Evolutionary conservation across 768 basidiomycete species (phyloP).

Genomic region (Rhodotorula taiwanensis): DNA sequence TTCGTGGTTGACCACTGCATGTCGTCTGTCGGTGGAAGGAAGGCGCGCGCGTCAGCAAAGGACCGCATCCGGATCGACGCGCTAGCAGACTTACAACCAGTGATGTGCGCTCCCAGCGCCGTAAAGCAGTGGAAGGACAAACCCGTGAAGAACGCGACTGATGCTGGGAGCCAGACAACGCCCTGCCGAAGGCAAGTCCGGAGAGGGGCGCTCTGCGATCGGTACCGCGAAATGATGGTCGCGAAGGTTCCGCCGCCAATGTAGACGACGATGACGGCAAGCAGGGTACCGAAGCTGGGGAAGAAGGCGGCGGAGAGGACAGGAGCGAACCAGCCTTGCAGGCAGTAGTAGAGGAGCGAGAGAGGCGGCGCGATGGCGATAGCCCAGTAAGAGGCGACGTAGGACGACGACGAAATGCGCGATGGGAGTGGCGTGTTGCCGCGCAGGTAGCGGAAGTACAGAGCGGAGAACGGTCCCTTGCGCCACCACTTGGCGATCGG

Average conservation of each 20-base stretch:
- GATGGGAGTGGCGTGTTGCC: background rate
- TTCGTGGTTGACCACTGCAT: conserved; percentile 67
- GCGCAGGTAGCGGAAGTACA: background rate
- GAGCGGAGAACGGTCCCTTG: conserved; percentile 3
- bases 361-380: conserved; percentile 60
- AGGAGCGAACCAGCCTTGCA: conserved; percentile 54
- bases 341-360: conserved; percentile 62
- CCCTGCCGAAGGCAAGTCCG: conserved; percentile 51
- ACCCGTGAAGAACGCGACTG: conserved; percentile 51
- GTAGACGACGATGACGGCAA: conserved; percentile 62
- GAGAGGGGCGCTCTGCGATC: conserved; percentile 1
- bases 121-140: conserved; percentile 55
- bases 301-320: background rate
- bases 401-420: conserved; percentile 2
- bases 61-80: too few relatives aligned
- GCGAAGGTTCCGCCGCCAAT: conserved; percentile 59
- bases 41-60: background rate
- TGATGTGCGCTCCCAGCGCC: conserved; percentile 55
- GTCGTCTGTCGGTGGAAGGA: conserved; percentile 43
- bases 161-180: conserved; percentile 63
- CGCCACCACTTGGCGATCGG: conserved; percentile 51
- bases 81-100: conserved; percentile 46
- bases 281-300: conserved; percentile 59
- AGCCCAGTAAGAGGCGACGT: conserved; percentile 55
- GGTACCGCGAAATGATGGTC: conserved; percentile 5